Evolutionary conservation across 2,329 filamentous ascomycete genomes (phyloP).

Genomic region (Nectriaceae sp.): DNA sequence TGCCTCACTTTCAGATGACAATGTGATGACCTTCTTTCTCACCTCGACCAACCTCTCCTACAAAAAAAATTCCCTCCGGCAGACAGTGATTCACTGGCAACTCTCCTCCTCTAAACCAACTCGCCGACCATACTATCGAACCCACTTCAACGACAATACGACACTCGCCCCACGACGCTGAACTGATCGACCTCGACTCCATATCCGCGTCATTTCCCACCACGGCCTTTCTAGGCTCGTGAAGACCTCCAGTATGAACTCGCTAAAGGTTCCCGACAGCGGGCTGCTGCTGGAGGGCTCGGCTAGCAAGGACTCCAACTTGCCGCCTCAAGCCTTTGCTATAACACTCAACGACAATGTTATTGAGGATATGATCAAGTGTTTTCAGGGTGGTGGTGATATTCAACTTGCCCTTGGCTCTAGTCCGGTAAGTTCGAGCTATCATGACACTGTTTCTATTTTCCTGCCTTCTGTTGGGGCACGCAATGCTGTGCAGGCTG

Average conservation of each 20-base stretch:
- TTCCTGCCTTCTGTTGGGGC: not conserved
- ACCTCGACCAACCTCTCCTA: not conserved
- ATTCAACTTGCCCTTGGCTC: slow-evolving; percentile 60
- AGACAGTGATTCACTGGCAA: slow-evolving; percentile 5
- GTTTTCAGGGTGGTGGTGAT: slow-evolving; percentile 56
- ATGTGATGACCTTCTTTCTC: slow-evolving; percentile 25
- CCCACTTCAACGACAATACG: slow-evolving; percentile 10
- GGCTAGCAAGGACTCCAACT: slow-evolving; percentile 42
- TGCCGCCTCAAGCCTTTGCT: slow-evolving; percentile 58
- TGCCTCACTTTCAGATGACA: slow-evolving; percentile 29
- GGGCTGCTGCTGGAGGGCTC: slow-evolving; percentile 60
- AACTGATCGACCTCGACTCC: slow-evolving; percentile 26
- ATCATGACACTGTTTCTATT: not conserved
- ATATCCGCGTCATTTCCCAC: slow-evolving; percentile 29
- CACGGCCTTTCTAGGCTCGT: slow-evolving; percentile 30
- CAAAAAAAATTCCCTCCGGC: slow-evolving; percentile 7
- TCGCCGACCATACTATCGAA: slow-evolving; percentile 8
- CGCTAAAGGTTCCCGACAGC: slow-evolving; percentile 57
- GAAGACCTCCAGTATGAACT: slow-evolving; percentile 46
- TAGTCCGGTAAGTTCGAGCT: slow-evolving; percentile 54
- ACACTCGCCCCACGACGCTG: slow-evolving; percentile 10
- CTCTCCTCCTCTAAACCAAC: slow-evolving; percentile 1
- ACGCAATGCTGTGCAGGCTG: no score
- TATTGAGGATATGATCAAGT: slow-evolving; percentile 64
- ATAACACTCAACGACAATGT: slow-evolving; percentile 58